These are phyloP conservation scores for Pelargonium exstipulatum DNA, from an alignment of 441 rosid species.

Conservation along the genomic window DNA sequence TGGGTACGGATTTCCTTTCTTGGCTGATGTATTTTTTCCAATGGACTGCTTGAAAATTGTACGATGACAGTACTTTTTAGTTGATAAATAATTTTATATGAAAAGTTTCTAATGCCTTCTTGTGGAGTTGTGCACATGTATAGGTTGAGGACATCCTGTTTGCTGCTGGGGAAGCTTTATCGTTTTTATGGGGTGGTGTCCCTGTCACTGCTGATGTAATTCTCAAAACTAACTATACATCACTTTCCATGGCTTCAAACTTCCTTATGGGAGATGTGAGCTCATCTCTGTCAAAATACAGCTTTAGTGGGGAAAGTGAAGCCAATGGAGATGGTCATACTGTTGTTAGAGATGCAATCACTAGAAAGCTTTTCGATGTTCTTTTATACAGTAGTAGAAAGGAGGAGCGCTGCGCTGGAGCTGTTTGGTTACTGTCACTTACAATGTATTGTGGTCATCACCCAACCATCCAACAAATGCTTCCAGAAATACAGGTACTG, in stretches of 20 bases:
- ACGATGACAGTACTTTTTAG: constrained; percentile 1
- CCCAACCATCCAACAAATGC: constrained; percentile 73
- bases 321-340: constrained; percentile 44
- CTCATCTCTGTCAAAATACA: constrained; percentile 41
- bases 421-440: constrained; percentile 89
- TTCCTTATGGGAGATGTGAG: constrained; percentile 75
- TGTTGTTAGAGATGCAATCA: constrained; percentile 55
- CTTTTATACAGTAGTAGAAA: constrained; percentile 87
- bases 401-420: constrained; percentile 98
- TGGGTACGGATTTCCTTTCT: constrained; percentile 26
- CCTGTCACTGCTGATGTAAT: constrained; percentile 87
- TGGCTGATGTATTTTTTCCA: constrained; percentile 6
- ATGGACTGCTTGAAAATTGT: constrained; percentile 5
- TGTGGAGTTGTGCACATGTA: constrained; percentile 31
- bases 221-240: constrained; percentile 80
- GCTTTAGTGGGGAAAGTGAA: constrained; percentile 40
- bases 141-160: constrained; percentile 91
- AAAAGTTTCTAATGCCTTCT: constrained; percentile 17
- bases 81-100: constrained; percentile 7
- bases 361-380: constrained; percentile 71
- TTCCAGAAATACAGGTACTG: constrained; percentile 93
- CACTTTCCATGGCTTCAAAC: constrained; percentile 84
- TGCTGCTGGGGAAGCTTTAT: constrained; percentile 95
- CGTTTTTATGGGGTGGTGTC: constrained; percentile 92
- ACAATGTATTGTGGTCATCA: constrained; percentile 91